These are phyloP conservation scores for Pythium aphanidermatum DNA, from an alignment of 352 stramenopile genomes.

Conservation along the genomic window DNA sequence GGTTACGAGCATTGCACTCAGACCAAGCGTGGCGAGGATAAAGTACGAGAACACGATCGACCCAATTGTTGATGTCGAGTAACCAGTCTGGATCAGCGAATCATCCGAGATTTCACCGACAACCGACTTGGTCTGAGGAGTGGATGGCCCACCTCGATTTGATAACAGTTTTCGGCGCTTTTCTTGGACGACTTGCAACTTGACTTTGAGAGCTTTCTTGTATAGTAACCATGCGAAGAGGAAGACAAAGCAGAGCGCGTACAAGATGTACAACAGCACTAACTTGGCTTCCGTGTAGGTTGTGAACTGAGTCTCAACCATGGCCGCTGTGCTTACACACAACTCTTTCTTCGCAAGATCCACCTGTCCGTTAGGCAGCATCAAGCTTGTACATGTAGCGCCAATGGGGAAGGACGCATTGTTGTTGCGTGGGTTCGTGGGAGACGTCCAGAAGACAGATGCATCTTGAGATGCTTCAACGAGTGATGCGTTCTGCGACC, in stretches of 20 bases:
- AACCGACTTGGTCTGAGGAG: too few relatives aligned
- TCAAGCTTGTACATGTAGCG: slow-evolving; percentile 8
- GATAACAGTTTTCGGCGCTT: too few relatives aligned
- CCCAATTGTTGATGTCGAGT: too few relatives aligned
- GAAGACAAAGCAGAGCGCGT: slow-evolving; percentile 15
- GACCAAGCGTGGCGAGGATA: too few relatives aligned
- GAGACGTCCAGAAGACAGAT: slow-evolving; percentile 11
- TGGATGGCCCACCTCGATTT: too few relatives aligned
- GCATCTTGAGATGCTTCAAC: slow-evolving; percentile 2
- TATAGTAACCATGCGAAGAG: slow-evolving; percentile 14
- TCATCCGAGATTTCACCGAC: too few relatives aligned
- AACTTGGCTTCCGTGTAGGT: slow-evolving; percentile 15
- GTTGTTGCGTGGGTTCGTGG: slow-evolving; percentile 26
- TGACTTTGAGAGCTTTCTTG: not conserved
- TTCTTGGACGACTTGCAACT: too few relatives aligned
- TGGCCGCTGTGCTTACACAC: not conserved
- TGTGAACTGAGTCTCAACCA: slow-evolving; percentile 16
- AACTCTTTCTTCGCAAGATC: slow-evolving; percentile 1
- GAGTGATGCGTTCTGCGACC: slow-evolving; percentile 18
- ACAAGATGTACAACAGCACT: slow-evolving; percentile 21
- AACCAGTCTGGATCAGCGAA: too few relatives aligned
- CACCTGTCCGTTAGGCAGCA: too few relatives aligned
- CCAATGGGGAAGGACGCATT: slow-evolving; percentile 15
- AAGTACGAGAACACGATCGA: too few relatives aligned
- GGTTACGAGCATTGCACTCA: too few relatives aligned